phyloP scores from a whole-genome alignment of 2,329 filamentous ascomycete genomes.

The Beauveria caledonica region DNA sequence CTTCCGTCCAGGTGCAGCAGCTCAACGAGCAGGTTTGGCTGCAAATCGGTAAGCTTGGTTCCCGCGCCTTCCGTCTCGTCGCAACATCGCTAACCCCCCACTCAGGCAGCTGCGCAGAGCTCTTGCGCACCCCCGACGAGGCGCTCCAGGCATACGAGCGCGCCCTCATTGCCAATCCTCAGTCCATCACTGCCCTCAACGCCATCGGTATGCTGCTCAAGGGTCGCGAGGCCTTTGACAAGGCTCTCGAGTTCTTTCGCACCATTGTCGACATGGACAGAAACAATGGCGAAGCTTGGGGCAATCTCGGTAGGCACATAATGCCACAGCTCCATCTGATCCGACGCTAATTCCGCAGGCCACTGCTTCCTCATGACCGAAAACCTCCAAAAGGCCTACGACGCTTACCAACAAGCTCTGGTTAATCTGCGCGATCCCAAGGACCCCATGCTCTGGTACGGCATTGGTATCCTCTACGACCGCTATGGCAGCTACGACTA shows the following conservation, averaged over 20 bases:
- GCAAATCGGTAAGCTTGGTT: slow-evolving; percentile 62
- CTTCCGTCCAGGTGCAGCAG: slow-evolving; percentile 65
- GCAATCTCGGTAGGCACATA: slow-evolving; percentile 65
- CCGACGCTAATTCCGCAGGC: slow-evolving; percentile 41
- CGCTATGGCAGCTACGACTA: slow-evolving; percentile 94
- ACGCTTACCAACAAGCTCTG: slow-evolving; percentile 89
- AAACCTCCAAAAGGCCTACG: slow-evolving; percentile 91
- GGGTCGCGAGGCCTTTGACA: slow-evolving; percentile 86
- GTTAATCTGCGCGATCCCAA: slow-evolving; percentile 92
- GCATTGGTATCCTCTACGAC: slow-evolving; percentile 95
- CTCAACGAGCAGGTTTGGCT: slow-evolving; percentile 89
- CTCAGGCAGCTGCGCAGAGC: slow-evolving; percentile 74
- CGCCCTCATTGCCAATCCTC: slow-evolving; percentile 77
- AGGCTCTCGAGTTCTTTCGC: slow-evolving; percentile 87
- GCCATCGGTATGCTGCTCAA: slow-evolving; percentile 87
- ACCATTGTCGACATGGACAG: slow-evolving; percentile 84
- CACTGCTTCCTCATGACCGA: slow-evolving; percentile 99
- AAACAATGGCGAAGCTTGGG: slow-evolving; percentile 92
- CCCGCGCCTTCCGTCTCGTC: slow-evolving; percentile 15
- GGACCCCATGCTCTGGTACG: slow-evolving; percentile 98
- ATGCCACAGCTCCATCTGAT: background rate
- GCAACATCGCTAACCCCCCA: slow-evolving; percentile 22
- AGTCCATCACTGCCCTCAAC: slow-evolving; percentile 87
- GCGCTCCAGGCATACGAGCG: slow-evolving; percentile 87
- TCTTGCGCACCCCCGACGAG: slow-evolving; percentile 81